phyloP scores from a whole-genome alignment of 352 stramenopile species.

The Globisporangium nagaii region DNA sequence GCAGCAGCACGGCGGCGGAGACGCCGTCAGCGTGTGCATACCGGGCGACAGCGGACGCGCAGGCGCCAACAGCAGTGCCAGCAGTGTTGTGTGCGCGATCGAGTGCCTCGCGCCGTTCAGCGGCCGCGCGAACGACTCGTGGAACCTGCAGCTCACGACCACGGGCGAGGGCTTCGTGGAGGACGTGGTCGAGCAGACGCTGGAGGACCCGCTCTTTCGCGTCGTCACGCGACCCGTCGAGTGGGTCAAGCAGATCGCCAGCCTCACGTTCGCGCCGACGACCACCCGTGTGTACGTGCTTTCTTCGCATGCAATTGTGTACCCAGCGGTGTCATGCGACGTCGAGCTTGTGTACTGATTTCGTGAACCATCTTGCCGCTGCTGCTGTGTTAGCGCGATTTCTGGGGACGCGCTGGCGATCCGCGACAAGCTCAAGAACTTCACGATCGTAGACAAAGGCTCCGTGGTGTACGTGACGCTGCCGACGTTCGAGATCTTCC shows the following conservation, averaged over 20 bases:
- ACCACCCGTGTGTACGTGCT: constrained; percentile 23
- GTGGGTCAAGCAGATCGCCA: constrained; percentile 15
- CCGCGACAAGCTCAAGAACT: constrained; percentile 25
- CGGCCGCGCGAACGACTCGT: constrained; percentile 11
- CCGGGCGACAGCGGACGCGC: background rate
- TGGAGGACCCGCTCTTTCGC: constrained; percentile 16
- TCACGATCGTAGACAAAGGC: constrained; percentile 18
- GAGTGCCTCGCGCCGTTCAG: constrained; percentile 35
- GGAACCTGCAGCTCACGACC: constrained; percentile 31
- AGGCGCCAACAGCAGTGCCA: background rate
- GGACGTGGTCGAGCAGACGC: constrained; percentile 15
- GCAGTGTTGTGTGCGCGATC: constrained; percentile 16
- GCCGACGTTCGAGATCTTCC: constrained; percentile 11
- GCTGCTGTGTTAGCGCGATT: constrained; percentile 25
- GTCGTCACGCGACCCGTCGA: constrained; percentile 18
- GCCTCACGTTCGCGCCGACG: constrained; percentile 25
- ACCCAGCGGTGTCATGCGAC: too few relatives aligned
- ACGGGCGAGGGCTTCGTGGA: constrained; percentile 17
- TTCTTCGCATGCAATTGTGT: too few relatives aligned
- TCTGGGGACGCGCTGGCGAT: constrained; percentile 32
- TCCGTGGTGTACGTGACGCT: constrained; percentile 18
- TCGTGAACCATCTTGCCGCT: too few relatives aligned
- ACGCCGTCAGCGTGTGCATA: constrained; percentile 10
- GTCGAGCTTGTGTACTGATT: too few relatives aligned
- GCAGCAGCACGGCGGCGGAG: background rate